These are phyloP conservation scores for Dothistroma septosporum DNA, from an alignment of 2,329 filamentous ascomycete genomes.

Conservation along the genomic window DNA sequence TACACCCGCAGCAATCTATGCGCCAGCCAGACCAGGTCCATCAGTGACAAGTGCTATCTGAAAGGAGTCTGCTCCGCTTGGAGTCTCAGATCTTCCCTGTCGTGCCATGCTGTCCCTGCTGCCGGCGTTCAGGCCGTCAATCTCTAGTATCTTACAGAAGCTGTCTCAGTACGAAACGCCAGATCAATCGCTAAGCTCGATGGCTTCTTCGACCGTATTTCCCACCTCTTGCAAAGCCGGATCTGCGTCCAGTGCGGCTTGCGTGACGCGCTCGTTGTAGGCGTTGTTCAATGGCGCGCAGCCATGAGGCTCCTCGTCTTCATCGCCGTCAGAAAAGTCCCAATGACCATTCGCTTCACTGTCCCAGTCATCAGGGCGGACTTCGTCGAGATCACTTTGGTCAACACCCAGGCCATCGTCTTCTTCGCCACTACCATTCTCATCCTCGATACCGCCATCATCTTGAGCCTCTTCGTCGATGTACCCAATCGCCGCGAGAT, in stretches of 20 bases:
- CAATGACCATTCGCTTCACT: slow-evolving; percentile 2
- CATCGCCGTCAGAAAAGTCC: slow-evolving; percentile 11
- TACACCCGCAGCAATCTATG: not conserved
- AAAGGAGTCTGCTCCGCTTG: not conserved
- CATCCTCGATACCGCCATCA: slow-evolving; percentile 13
- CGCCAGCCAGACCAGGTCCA: not conserved
- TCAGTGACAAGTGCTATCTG: not conserved
- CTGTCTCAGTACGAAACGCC: not conserved
- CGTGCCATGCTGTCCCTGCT: not conserved
- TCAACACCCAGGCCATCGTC: slow-evolving; percentile 18
- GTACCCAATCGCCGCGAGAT: slow-evolving; percentile 2
- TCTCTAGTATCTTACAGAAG: not conserved
- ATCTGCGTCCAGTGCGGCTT: slow-evolving; percentile 8
- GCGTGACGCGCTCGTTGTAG: slow-evolving; percentile 3
- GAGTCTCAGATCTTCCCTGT: not conserved
- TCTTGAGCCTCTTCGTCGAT: slow-evolving; percentile 8
- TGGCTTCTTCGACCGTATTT: slow-evolving; percentile 22
- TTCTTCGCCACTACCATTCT: slow-evolving; percentile 3
- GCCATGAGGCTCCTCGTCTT: not conserved
- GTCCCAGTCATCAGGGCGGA: slow-evolving; percentile 6
- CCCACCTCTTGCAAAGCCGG: slow-evolving; percentile 20
- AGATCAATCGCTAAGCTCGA: slow-evolving; percentile 29
- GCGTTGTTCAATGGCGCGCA: slow-evolving; percentile 6
- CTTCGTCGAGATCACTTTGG: slow-evolving; percentile 10
- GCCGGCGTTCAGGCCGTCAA: not conserved